Conservation (phyloP, 1,284 basidiomycete species). For the Tausonia pullulans region DNA sequence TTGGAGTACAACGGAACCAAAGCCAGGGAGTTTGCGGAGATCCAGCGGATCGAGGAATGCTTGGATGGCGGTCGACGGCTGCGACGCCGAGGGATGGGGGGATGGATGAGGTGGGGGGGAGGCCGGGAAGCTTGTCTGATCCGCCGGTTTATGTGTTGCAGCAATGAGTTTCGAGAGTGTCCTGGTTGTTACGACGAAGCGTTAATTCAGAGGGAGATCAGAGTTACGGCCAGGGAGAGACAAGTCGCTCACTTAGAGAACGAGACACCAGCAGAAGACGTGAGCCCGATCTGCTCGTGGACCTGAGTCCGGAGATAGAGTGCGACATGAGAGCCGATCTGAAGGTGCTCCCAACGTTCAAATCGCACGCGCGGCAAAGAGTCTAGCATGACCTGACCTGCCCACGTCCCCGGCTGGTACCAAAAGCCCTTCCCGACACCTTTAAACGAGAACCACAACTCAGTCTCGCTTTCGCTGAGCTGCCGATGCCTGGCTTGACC, state of each 20-base stretch:
- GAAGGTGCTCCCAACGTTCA: background rate
- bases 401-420: constrained; percentile 18
- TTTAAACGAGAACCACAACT: background rate
- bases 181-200: no score
- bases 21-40: constrained; percentile 23
- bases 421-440: constrained; percentile 19
- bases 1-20: constrained; percentile 19
- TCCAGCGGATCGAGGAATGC: constrained; percentile 27
- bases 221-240: no score
- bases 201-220: no score
- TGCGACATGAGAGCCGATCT: constrained; percentile 29
- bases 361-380: background rate
- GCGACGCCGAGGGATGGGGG: background rate
- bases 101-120: constrained; percentile 8
- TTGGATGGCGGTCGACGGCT: constrained; percentile 18
- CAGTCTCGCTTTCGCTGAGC: background rate
- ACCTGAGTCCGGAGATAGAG: constrained; percentile 26
- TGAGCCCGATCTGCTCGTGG: constrained; percentile 27
- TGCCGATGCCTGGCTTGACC: background rate
- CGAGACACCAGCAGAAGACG: constrained; percentile 31
- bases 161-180: constrained; percentile 31
- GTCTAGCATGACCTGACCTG: constrained; percentile 14
- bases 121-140: constrained; percentile 25
- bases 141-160: constrained; percentile 29
- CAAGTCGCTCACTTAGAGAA: constrained; percentile 22